Evolutionary conservation across 2,329 filamentous ascomycete species (phyloP).

Genomic region (Alternaria arborescens): DNA sequence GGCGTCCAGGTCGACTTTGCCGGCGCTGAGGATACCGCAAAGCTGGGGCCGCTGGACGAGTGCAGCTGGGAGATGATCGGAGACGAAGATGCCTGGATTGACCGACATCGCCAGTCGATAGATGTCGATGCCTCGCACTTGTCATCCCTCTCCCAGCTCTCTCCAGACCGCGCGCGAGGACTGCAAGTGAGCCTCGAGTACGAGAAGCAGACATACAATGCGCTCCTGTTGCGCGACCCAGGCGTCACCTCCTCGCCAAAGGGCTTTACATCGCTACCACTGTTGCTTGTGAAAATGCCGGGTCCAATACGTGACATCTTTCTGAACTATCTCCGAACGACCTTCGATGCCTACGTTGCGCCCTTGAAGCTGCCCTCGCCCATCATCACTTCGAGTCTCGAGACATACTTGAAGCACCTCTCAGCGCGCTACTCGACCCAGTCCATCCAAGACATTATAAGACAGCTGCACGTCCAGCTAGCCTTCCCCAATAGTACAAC

Average conservation of each 20-base stretch:
- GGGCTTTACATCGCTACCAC: slow-evolving; percentile 58
- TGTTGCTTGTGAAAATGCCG: slow-evolving; percentile 62
- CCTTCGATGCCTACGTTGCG: slow-evolving; percentile 61
- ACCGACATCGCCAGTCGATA: slow-evolving; percentile 43
- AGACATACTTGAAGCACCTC: slow-evolving; percentile 68
- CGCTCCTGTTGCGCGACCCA: slow-evolving; percentile 58
- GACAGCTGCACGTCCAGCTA: slow-evolving; percentile 48
- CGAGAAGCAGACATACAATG: slow-evolving; percentile 59
- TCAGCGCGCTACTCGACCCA: slow-evolving; percentile 46
- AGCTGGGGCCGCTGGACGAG: slow-evolving; percentile 57
- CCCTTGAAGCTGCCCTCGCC: slow-evolving; percentile 54
- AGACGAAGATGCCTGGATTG: slow-evolving; percentile 53
- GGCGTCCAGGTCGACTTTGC: slow-evolving; percentile 55
- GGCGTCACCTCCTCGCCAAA: slow-evolving; percentile 37
- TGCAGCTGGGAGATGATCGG: slow-evolving; percentile 58
- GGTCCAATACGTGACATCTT: slow-evolving; percentile 59
- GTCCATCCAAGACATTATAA: slow-evolving; percentile 41
- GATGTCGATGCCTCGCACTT: slow-evolving; percentile 45
- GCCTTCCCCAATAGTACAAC: slow-evolving; percentile 41
- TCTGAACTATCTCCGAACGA: slow-evolving; percentile 58
- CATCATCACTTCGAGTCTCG: slow-evolving; percentile 57
- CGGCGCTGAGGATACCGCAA: slow-evolving; percentile 51
- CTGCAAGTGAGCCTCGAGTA: slow-evolving; percentile 61
- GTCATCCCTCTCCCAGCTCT: slow-evolving; percentile 15
- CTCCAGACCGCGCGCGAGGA: slow-evolving; percentile 49